Evolutionary conservation across 1,284 basidiomycete species (phyloP).

Genomic region (Ceratobasidium sp.): DNA sequence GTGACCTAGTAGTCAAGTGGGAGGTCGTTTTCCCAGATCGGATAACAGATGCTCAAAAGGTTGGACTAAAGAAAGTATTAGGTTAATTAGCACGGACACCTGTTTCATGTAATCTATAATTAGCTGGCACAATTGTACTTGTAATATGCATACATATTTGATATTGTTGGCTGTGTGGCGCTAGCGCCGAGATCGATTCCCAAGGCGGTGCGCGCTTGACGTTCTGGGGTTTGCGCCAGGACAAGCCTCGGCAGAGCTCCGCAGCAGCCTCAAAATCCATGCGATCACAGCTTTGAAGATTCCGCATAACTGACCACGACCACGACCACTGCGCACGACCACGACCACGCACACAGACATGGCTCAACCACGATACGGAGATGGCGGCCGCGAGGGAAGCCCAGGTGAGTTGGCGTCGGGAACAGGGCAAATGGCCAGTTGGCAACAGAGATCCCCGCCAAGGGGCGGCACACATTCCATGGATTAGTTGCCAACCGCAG

Average conservation of each 20-base stretch:
- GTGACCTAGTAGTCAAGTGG: constrained; percentile 84
- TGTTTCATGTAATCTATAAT: constrained; percentile 33
- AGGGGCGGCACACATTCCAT: constrained; percentile 9
- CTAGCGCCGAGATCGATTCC: neutral
- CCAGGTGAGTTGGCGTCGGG: constrained; percentile 9
- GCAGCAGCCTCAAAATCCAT: constrained; percentile 5
- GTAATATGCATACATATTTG: constrained; percentile 12
- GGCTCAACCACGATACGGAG: constrained; percentile 25
- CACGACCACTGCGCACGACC: constrained; percentile 12
- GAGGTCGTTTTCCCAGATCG: constrained; percentile 83
- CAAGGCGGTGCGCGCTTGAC: constrained; percentile 12
- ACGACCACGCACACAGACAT: constrained; percentile 19
- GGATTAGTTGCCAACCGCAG: constrained; percentile 8
- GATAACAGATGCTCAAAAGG: constrained; percentile 76
- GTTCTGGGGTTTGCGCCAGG: neutral
- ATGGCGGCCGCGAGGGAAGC: constrained; percentile 22
- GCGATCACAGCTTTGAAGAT: neutral
- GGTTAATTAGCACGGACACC: constrained; percentile 47
- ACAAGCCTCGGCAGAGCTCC: constrained; percentile 28
- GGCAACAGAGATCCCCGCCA: neutral
- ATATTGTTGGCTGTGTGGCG: neutral
- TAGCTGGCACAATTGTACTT: constrained; percentile 9
- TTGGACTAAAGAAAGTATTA: constrained; percentile 75
- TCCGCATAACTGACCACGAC: constrained; percentile 13
- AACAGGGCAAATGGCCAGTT: neutral